Evolutionary conservation across 2,329 filamentous ascomycete genomes (phyloP).

Genomic region (Diaporthe aspalathi): DNA sequence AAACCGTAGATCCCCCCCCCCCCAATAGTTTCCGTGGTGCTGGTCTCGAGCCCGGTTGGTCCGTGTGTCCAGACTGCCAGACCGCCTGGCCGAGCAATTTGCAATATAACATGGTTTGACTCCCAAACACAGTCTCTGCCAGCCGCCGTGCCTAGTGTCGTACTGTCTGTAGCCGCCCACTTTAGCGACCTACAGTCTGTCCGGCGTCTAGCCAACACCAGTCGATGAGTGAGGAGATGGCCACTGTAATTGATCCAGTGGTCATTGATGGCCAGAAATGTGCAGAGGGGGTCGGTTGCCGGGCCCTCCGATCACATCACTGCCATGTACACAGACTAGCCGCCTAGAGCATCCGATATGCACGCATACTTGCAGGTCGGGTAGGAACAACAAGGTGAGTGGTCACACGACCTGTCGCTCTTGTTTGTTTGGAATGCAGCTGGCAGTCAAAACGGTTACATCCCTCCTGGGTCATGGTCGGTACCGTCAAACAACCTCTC

Average conservation of each 20-base stretch:
- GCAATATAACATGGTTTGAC: constrained; percentile 7
- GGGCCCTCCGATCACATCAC: constrained; percentile 14
- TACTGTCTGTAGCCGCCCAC: too few species aligned
- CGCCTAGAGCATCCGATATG: neutral
- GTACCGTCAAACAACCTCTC: neutral
- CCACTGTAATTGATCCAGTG: neutral
- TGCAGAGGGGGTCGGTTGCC: constrained; percentile 13
- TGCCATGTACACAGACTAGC: neutral
- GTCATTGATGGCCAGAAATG: neutral
- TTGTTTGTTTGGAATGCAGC: constrained; percentile 19
- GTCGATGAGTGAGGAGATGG: too few species aligned
- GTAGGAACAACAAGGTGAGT: neutral
- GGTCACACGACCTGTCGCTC: constrained; percentile 24
- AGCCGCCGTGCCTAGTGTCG: neutral
- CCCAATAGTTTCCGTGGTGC: constrained; percentile 2
- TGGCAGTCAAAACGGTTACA: constrained; percentile 1
- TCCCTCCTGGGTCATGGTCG: constrained; percentile 17
- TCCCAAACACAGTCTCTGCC: constrained; percentile 14
- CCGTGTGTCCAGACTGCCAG: neutral
- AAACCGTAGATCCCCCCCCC: neutral
- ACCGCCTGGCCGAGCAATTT: neutral
- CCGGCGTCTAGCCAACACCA: neutral
- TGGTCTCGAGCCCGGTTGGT: neutral
- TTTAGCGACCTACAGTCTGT: constrained; percentile 16
- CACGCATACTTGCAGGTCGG: neutral